These are phyloP conservation scores for Cordyceps cateniannulata DNA, from an alignment of 2,329 filamentous ascomycete genomes.

Conservation along the genomic window DNA sequence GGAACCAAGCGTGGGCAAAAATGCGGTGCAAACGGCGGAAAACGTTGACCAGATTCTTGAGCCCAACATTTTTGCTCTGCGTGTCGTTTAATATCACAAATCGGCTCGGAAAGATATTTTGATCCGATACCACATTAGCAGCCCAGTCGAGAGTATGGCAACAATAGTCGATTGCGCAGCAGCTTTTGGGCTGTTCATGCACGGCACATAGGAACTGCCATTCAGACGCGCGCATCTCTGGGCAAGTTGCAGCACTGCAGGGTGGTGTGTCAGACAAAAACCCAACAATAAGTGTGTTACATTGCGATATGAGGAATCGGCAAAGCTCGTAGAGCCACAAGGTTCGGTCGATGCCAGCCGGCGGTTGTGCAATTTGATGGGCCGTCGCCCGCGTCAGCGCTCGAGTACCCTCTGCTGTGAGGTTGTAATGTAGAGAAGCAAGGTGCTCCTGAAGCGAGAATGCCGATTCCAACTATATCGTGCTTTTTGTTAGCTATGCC, in stretches of 20 bases:
- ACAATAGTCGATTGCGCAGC: slow-evolving; percentile 98
- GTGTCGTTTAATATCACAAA: slow-evolving; percentile 52
- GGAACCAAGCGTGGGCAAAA: slow-evolving; percentile 98
- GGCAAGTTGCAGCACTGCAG: slow-evolving; percentile 83
- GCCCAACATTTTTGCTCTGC: slow-evolving; percentile 56
- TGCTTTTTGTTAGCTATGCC: slow-evolving; percentile 13
- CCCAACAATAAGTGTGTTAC: slow-evolving; percentile 84
- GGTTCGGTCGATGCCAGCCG: slow-evolving; percentile 73
- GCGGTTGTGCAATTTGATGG: slow-evolving; percentile 68
- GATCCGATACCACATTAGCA: slow-evolving; percentile 85
- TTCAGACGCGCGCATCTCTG: slow-evolving; percentile 96
- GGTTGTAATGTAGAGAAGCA: slow-evolving; percentile 80
- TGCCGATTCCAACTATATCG: slow-evolving; percentile 77
- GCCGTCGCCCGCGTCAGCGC: slow-evolving; percentile 74
- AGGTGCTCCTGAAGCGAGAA: slow-evolving; percentile 98
- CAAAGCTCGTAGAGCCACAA: slow-evolving; percentile 98
- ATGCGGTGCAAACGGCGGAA: slow-evolving; percentile 92
- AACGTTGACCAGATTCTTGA: slow-evolving; percentile 87
- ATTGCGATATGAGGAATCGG: slow-evolving; percentile 90
- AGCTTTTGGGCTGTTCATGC: slow-evolving; percentile 92
- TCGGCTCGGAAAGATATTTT: slow-evolving; percentile 90
- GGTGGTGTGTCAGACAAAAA: slow-evolving; percentile 88
- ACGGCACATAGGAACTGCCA: slow-evolving; percentile 99
- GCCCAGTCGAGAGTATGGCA: slow-evolving; percentile 98
- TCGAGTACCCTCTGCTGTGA: slow-evolving; percentile 60